These are phyloP conservation scores for Talaromyces atroroseus DNA, from an alignment of 2,329 filamentous ascomycete genomes.

Conservation along the genomic window DNA sequence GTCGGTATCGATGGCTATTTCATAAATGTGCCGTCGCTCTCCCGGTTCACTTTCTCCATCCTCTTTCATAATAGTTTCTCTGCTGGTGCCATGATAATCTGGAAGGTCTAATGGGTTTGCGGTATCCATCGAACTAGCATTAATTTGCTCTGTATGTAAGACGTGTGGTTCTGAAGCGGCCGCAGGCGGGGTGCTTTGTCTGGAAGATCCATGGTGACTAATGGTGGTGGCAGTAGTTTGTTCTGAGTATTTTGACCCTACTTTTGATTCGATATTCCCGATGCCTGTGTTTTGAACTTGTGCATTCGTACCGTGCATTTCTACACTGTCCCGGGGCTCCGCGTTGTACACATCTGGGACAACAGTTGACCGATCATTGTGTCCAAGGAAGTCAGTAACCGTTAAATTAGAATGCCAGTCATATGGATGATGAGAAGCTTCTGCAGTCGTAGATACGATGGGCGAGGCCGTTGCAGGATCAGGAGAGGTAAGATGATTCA, in stretches of 20 bases:
- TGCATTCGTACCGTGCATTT: background rate
- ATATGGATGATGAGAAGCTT: conserved; percentile 5
- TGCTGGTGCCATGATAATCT: background rate
- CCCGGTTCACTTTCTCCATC: background rate
- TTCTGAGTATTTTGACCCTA: background rate
- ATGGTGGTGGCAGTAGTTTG: background rate
- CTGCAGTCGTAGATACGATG: conserved; percentile 24
- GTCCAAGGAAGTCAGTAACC: background rate
- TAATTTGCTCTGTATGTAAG: background rate
- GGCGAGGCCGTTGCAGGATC: conserved; percentile 38
- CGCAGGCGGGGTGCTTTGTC: background rate
- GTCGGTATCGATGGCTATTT: conserved; percentile 5
- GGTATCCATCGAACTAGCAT: background rate
- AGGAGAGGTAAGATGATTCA: conserved; percentile 35
- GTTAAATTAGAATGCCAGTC: background rate
- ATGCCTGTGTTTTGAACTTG: background rate
- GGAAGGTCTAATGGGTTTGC: background rate
- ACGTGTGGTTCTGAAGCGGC: background rate
- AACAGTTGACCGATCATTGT: background rate
- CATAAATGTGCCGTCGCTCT: background rate
- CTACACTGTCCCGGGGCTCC: background rate
- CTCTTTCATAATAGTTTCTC: background rate
- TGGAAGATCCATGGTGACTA: background rate
- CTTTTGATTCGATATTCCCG: background rate
- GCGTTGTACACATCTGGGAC: background rate